Conservation (phyloP, 768 basidiomycete species). For the Termitomyces sp. region DNA sequence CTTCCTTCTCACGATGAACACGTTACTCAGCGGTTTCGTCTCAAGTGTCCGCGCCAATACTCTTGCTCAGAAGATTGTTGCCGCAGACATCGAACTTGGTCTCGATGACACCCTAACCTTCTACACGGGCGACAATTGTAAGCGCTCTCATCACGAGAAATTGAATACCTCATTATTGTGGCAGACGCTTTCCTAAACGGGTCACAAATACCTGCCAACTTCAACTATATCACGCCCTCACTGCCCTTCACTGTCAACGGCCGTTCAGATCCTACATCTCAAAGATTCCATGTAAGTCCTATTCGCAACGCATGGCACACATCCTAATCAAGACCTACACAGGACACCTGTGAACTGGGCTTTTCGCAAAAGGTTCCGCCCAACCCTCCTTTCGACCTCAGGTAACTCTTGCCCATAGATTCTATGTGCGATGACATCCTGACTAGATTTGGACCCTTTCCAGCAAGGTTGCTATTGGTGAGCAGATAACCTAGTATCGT, state of each 20-base stretch:
- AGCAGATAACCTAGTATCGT: constrained; percentile 1
- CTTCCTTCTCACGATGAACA: not conserved
- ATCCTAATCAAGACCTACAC: not conserved
- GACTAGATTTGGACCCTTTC: not conserved
- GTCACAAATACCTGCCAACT: constrained; percentile 33
- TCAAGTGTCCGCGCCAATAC: constrained; percentile 51
- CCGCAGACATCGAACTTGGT: constrained; percentile 44
- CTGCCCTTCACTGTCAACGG: constrained; percentile 41
- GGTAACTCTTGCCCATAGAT: constrained; percentile 19
- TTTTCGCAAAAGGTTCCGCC: constrained; percentile 36
- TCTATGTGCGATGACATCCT: not conserved
- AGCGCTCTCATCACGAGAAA: constrained; percentile 10
- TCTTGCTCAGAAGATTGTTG: constrained; percentile 57
- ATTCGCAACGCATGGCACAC: not conserved
- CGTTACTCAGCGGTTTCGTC: constrained; percentile 46
- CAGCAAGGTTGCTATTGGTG: constrained; percentile 46
- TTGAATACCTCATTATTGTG: not conserved
- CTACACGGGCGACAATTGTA: constrained; percentile 55
- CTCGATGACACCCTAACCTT: constrained; percentile 31
- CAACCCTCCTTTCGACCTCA: constrained; percentile 43
- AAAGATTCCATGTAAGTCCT: constrained; percentile 41
- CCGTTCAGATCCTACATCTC: constrained; percentile 38
- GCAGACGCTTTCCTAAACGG: constrained; percentile 47
- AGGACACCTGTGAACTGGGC: constrained; percentile 43
- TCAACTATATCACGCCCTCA: constrained; percentile 44